These are phyloP conservation scores for Recurvomyces mirabilis DNA, from an alignment of 495 filamentous ascomycete genomes.

Conservation along the genomic window DNA sequence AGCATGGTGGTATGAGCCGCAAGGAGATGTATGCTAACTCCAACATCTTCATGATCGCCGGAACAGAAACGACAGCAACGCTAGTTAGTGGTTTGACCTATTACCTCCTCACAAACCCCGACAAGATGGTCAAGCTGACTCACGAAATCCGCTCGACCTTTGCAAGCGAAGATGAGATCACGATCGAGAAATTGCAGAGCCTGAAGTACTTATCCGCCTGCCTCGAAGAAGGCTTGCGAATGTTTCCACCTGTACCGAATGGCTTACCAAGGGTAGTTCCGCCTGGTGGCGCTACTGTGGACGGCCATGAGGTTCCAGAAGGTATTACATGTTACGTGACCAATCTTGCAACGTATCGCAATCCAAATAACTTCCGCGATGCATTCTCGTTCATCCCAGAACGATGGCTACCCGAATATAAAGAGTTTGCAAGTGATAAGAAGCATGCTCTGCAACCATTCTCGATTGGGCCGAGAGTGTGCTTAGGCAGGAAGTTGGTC, in stretches of 20 bases:
- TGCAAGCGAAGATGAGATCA: conserved; percentile 11
- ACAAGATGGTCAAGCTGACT: conserved; percentile 1
- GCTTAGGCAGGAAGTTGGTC: no score
- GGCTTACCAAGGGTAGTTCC: no score
- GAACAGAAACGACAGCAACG: conserved; percentile 27
- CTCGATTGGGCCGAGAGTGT: no score
- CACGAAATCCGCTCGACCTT: conserved; percentile 20
- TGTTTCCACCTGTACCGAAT: conserved; percentile 21
- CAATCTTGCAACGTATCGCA: no score
- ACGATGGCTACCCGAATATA: no score
- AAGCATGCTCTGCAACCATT: no score
- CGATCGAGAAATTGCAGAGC: conserved; percentile 12
- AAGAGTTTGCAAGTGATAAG: no score
- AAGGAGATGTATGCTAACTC: conserved; percentile 25
- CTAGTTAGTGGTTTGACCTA: conserved; percentile 22
- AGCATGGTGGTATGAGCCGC: conserved; percentile 17
- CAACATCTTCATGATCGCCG: conserved; percentile 28
- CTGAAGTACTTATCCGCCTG: conserved; percentile 19
- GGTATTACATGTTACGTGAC: no score
- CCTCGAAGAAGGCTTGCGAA: conserved; percentile 19
- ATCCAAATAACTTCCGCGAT: no score
- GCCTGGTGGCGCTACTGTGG: no score
- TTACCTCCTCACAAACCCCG: conserved; percentile 19
- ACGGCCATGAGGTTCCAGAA: no score
- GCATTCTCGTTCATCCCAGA: no score